Conservation (phyloP, 73 alveolate genomes). For the Uronychia binucleata region DNA sequence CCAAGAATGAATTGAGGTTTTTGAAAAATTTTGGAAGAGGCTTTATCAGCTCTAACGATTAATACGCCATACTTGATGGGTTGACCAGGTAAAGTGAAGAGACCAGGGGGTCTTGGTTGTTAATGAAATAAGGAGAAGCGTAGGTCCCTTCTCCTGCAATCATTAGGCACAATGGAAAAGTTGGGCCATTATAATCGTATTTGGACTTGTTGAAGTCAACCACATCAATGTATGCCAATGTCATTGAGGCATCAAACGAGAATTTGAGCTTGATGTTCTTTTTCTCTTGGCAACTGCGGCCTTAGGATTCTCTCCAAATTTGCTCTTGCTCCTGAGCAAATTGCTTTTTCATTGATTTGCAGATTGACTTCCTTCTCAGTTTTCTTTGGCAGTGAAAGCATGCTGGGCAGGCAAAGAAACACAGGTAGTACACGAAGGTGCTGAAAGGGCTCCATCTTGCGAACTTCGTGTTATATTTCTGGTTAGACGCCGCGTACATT, state of each 20-base stretch:
- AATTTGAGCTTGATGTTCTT: constrained; percentile 17
- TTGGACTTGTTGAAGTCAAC: constrained; percentile 52
- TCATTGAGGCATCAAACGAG: constrained; percentile 27
- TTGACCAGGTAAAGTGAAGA: constrained; percentile 21
- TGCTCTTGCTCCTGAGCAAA: not conserved
- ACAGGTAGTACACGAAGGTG: constrained; percentile 4
- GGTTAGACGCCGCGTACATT: not conserved
- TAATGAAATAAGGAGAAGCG: constrained; percentile 38
- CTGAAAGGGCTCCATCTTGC: constrained; percentile 5
- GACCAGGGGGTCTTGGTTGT: constrained; percentile 44
- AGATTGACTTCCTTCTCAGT: not conserved
- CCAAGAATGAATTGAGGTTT: constrained; percentile 16
- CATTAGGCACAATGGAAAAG: constrained; percentile 39
- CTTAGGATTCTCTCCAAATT: constrained; percentile 12
- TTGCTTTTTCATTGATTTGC: not conserved
- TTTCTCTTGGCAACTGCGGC: not conserved
- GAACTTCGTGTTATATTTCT: not conserved
- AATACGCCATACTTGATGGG: not conserved
- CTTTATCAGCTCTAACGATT: too few species aligned
- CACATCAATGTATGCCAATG: constrained; percentile 61
- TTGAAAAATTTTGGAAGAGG: not conserved
- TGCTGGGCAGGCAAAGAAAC: constrained; percentile 34
- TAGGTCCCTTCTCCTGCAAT: constrained; percentile 57
- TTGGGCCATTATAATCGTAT: constrained; percentile 47
- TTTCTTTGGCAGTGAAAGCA: not conserved